These are phyloP conservation scores for Jackrogersella minutella DNA, from an alignment of 495 filamentous ascomycete species.

Conservation along the genomic window DNA sequence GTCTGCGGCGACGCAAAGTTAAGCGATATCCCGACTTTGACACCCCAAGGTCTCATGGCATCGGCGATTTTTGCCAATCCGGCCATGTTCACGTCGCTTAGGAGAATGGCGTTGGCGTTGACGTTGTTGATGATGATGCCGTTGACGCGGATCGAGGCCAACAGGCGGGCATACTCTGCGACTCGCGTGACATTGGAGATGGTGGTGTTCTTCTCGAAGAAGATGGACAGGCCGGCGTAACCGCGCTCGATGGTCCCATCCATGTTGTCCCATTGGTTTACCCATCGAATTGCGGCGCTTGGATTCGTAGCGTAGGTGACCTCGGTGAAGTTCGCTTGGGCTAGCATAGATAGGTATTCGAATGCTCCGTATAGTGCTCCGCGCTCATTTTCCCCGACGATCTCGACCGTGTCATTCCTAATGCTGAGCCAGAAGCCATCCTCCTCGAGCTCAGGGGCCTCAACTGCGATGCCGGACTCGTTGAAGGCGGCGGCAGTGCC, in stretches of 20 bases:
- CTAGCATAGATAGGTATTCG: constrained; percentile 70
- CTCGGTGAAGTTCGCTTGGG: constrained; percentile 66
- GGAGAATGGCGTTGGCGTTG: constrained; percentile 68
- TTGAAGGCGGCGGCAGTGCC: constrained; percentile 65
- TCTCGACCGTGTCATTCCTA: constrained; percentile 56
- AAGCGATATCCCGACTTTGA: constrained; percentile 70
- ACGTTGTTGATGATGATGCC: constrained; percentile 76
- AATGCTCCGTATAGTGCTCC: constrained; percentile 75
- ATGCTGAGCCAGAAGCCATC: constrained; percentile 71
- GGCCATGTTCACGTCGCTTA: constrained; percentile 64
- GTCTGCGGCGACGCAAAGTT: constrained; percentile 71
- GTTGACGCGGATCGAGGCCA: constrained; percentile 74
- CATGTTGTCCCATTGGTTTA: constrained; percentile 79
- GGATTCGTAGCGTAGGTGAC: constrained; percentile 65
- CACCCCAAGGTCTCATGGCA: constrained; percentile 70
- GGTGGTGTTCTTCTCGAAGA: constrained; percentile 66
- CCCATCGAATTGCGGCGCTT: constrained; percentile 70
- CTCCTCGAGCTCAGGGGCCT: constrained; percentile 57
- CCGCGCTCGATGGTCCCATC: constrained; percentile 75
- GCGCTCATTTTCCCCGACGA: constrained; percentile 72
- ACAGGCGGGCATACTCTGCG: constrained; percentile 69
- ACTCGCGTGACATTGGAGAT: constrained; percentile 65
- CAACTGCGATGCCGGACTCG: constrained; percentile 45
- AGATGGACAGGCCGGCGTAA: constrained; percentile 74
- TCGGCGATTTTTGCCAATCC: constrained; percentile 70